A percentile compares a stretch with the other conserved stretches of the same genome.
Evolutionary conservation across 306 rosid genomes (phyloP).

Genomic region (Pueraria montana): DNA sequence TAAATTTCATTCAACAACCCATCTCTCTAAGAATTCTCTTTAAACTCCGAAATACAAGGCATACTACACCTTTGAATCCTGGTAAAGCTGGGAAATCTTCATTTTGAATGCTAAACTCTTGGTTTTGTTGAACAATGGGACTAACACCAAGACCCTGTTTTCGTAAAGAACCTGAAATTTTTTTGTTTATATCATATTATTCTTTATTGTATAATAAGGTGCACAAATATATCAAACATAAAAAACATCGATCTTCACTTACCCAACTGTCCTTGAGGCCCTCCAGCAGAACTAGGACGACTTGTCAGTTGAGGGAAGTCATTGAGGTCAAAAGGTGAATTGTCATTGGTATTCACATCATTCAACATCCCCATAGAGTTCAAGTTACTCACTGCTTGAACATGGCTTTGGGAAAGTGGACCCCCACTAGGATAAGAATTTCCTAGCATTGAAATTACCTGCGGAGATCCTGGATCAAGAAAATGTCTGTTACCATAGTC

Average conservation of each 20-base stretch:
- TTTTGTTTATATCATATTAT: constrained; percentile 34
- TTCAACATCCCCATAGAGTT: constrained; percentile 94
- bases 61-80: constrained; percentile 85
- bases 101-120: constrained; percentile 96
- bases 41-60: constrained; percentile 21
- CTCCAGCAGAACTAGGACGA: constrained; percentile 98
- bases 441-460: constrained; percentile 88
- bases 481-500: constrained; percentile 46
- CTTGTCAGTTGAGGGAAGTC: constrained; percentile 94
- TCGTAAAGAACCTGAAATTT: constrained; percentile 86
- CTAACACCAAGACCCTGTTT: constrained; percentile 95
- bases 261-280: constrained; percentile 98
- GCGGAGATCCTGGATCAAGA: constrained; percentile 87
- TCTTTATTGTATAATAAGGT: constrained; percentile 34
- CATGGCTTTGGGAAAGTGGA: constrained; percentile 85
- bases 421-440: constrained; percentile 92
- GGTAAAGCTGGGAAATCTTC: constrained; percentile 99
- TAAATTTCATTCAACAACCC: constrained; percentile 6
- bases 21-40: constrained; percentile 6
- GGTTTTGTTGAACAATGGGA: constrained; percentile 98
- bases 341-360: constrained; percentile 85
- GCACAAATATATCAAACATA: constrained; percentile 22
- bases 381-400: constrained; percentile 78
- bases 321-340: constrained; percentile 88
- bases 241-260: constrained; percentile 40